Evolutionary conservation across 2,329 filamentous ascomycete genomes (phyloP).

Genomic region (Colletotrichum neosansevieriae): DNA sequence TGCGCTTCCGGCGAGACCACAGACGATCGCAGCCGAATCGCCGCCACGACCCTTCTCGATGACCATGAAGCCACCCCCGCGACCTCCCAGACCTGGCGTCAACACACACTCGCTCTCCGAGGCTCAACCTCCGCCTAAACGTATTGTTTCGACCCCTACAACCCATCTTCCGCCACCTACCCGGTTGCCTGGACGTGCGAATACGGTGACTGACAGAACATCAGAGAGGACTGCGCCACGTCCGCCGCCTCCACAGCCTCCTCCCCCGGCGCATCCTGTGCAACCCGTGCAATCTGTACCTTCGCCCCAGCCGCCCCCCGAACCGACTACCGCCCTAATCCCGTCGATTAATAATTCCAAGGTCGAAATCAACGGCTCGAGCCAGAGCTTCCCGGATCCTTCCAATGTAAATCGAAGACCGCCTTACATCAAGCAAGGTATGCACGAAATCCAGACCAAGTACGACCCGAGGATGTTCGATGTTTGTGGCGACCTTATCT

Average conservation of each 20-base stretch:
- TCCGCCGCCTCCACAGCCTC: slow-evolving; percentile 32
- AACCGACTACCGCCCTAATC: slow-evolving; percentile 53
- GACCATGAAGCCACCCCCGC: slow-evolving; percentile 56
- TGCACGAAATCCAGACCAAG: slow-evolving; percentile 82
- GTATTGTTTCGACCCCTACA: slow-evolving; percentile 41
- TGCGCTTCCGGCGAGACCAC: slow-evolving; percentile 63
- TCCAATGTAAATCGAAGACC: slow-evolving; percentile 87
- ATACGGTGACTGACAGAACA: slow-evolving; percentile 57
- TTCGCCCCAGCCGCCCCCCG: slow-evolving; percentile 47
- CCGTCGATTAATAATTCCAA: slow-evolving; percentile 50
- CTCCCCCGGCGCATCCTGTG: slow-evolving; percentile 16
- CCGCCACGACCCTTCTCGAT: slow-evolving; percentile 45
- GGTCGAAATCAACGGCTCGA: slow-evolving; percentile 58
- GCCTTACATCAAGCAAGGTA: slow-evolving; percentile 78
- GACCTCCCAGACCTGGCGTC: slow-evolving; percentile 54
- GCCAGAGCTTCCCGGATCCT: slow-evolving; percentile 77
- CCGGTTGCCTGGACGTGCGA: slow-evolving; percentile 48
- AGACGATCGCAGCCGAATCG: slow-evolving; percentile 49
- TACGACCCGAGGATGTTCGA: slow-evolving; percentile 90
- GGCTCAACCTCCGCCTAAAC: slow-evolving; percentile 45
- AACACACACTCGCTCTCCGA: slow-evolving; percentile 44
- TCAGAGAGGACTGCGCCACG: slow-evolving; percentile 54
- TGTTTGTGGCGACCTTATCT: slow-evolving; percentile 88
- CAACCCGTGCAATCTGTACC: slow-evolving; percentile 28
- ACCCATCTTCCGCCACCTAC: slow-evolving; percentile 40